Evolutionary conservation across 1,139 yeast genomes (phyloP), one percentile per base, ranked within the genome.

Genomic region (Suhomyces wounanorum): DNA sequence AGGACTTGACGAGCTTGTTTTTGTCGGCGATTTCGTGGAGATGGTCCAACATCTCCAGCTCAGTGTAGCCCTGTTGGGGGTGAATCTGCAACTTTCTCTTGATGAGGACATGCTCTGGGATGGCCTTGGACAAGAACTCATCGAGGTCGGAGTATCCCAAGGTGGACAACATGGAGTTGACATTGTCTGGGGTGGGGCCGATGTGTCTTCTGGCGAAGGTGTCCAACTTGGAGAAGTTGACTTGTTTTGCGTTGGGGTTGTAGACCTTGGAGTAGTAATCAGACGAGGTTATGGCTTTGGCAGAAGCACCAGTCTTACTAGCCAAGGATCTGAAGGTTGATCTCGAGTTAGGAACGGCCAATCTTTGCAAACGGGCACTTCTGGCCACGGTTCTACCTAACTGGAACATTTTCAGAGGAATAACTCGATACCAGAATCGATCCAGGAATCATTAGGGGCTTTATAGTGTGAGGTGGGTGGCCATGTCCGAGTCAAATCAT

Each of bases 191-290:
- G 17, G 82, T 77, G 18, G 97, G 95, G 14, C 99, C 99, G 55
- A 91, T 77, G 72, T 94, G 99, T 63, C 98, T 88, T 66, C 95
- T 82, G 47, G 89, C 82, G 68, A 92, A 94, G 2, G 95, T 86
- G 66, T 94, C 99, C 52, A 89, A 73, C 11, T 79, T 77, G 40
- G 61, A 64, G 50, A 70, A 65, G 2, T 69, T 58, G 8, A 67
- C 68, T 36, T 61, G 57, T 23, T 64, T 59, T 10, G 63, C 47
- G 26, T 66, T 63, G n/a, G 79, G 76, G 51, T 69, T 64, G 57
- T 69, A 78, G n/a, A 80, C 72, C 31, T 64, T 58, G 1, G 62
- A 57, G 58, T 78, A 81, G 56, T 76, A 68, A 4, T 63, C 67
- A 21, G 81, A 75, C 13, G 83, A 78, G 16, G 83, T 75, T 55